Conservation (phyloP, 2,329 filamentous ascomycete species). For the Beauveria sp. region DNA sequence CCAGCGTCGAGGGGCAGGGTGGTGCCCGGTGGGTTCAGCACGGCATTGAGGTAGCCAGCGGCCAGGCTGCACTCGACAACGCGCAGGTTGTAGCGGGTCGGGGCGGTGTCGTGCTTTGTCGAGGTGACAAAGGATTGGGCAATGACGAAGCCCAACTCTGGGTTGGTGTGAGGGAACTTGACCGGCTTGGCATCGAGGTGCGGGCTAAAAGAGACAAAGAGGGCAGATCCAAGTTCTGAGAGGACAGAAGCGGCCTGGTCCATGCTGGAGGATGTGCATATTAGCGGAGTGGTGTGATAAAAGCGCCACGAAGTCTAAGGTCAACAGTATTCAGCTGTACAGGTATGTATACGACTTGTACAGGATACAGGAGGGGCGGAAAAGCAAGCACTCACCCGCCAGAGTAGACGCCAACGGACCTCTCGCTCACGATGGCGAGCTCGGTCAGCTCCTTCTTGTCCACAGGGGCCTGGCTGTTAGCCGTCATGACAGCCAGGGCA, state of each 20-base stretch:
- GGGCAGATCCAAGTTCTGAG: constrained; percentile 73
- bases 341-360: neutral
- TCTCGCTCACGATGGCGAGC: constrained; percentile 88
- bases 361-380: neutral
- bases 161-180: constrained; percentile 70
- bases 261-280: constrained; percentile 55
- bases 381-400: constrained; percentile 58
- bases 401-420: constrained; percentile 90
- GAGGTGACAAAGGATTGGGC: constrained; percentile 90
- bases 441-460: constrained; percentile 91
- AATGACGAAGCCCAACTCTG: constrained; percentile 84
- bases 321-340: neutral
- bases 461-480: constrained; percentile 69
- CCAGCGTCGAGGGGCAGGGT: constrained; percentile 68
- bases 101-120: constrained; percentile 90
- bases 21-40: constrained; percentile 48
- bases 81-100: constrained; percentile 91
- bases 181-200: constrained; percentile 69
- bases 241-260: constrained; percentile 96
- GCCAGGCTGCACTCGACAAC: constrained; percentile 94
- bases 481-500: constrained; percentile 78
- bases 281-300: neutral
- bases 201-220: constrained; percentile 86
- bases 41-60: constrained; percentile 58
- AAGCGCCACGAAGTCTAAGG: neutral